Percentiles rank a stretch among this genome's conserved stretches.
Evolutionary conservation across 2,329 filamentous ascomycete species (phyloP).

Genomic region (Fusarium begoniae): DNA sequence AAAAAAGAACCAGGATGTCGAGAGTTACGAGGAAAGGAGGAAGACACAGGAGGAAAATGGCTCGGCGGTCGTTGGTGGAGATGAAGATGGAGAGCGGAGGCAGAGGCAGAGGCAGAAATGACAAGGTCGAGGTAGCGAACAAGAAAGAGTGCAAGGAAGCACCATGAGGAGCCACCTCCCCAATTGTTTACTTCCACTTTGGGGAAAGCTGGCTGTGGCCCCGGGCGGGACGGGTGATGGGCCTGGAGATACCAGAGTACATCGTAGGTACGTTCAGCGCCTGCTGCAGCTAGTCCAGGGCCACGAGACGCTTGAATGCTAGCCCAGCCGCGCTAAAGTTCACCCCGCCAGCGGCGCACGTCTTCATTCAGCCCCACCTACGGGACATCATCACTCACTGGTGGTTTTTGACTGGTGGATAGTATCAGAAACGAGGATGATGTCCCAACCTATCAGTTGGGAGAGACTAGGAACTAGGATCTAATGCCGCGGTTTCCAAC

Average conservation of each 20-base stretch:
- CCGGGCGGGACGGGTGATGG: conserved; percentile 35
- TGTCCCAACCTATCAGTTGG: conserved; percentile 30
- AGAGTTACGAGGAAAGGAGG: conserved; percentile 23
- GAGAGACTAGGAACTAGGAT: conserved; percentile 24
- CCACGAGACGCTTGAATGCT: conserved; percentile 19
- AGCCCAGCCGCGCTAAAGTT: conserved; percentile 9
- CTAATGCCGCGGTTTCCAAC: conserved; percentile 17
- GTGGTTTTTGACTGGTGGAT: conserved; percentile 30
- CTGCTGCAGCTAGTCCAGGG: conserved; percentile 7
- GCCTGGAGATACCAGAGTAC: conserved; percentile 18
- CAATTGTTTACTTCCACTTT: conserved; percentile 42
- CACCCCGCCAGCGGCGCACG: conserved; percentile 11
- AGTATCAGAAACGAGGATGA: not conserved
- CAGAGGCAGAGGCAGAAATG: conserved; percentile 9
- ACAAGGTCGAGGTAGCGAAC: conserved; percentile 22
- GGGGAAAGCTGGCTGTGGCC: conserved; percentile 28
- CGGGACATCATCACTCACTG: conserved; percentile 25
- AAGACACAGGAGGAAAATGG: conserved; percentile 26
- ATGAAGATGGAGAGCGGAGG: conserved; percentile 25
- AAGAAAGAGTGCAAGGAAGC: conserved; percentile 12
- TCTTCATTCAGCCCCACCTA: not conserved
- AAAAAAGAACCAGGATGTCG: conserved; percentile 33
- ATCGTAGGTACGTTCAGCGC: conserved; percentile 24
- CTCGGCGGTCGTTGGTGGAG: conserved; percentile 28
- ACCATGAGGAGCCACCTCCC: not conserved